Evolutionary conservation across 257 asterid species (phyloP), one percentile per base, ranked within the genome.

Genomic region (Jasminum sambac): DNA sequence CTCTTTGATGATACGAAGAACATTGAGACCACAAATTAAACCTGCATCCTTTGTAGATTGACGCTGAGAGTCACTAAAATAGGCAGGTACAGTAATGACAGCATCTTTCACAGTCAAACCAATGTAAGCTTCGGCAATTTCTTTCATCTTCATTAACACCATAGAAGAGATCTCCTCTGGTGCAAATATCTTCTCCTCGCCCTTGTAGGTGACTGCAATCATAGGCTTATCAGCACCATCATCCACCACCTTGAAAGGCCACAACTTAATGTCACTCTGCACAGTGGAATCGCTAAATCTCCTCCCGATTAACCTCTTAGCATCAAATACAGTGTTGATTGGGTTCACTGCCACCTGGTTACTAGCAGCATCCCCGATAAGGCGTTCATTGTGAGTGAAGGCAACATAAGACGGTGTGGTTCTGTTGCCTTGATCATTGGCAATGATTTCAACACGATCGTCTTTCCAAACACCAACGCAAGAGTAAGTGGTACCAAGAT

Each of bases 1-100:
- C 36, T 30, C 36, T 30, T 30, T 30, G 36, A 30, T 30, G 36
- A 30, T 30, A 4, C 1, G 36, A 1, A 30, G 4, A 30, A 30
- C 36, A 30, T 30, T 30, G 36, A 30, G 36, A 30, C 36, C 36
- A 30, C 36, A 30, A 30, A 30, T 30, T 4, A 30, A 30, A 30
- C 36, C 36, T 4, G 36, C 36, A 30, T 30, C 36, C 36, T 30
- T 30, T 30, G 36, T 30, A 30, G 36, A 30, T 30, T 30, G 36
- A 30, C 36, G 36, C 36, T 30, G 36, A 30, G 36, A 30, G 4
- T 30, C 36, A 30, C 36, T 30, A 4, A 30, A 30, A 4, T 95
- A 26, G 86, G 88, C 96, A 5, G 96, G 96, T 8, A 89, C 95
- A 6, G 95, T 87, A 9, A 89, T 92, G 67, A 89, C 96, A 7